Base-by-base conservation (phyloP, 2,329 filamentous ascomycete species). In the Curvularia verruculosa region DNA sequence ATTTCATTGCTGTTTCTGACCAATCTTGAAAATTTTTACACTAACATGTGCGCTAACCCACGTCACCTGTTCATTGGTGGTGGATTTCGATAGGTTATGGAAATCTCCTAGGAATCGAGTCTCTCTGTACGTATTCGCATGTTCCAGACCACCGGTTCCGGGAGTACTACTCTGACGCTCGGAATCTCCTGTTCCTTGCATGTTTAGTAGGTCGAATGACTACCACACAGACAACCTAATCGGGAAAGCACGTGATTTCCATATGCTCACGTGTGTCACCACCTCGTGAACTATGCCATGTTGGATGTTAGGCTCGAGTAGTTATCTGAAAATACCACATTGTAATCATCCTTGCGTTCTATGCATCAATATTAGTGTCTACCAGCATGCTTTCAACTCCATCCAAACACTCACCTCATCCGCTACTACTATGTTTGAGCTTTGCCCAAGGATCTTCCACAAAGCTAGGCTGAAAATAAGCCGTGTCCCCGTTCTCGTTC, bases 391-490 rank as follows among this genome's bases (percentile, higher is more conserved):
- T n/a, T 13, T 23, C 15, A 9, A 18, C 3, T 44, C 2, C 31
- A 6, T 8, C n/a, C n/a, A 12, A 18, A 18, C 21, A 34, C 49
- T 52, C 19, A 52, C 49, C n/a, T 21, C n/a, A 40, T 56, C 21
- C 10, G 10, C 49, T 49, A 1, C 18, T 36, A 19, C 31, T 37
- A 12, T 54, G 53, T 2, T 24, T 43, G 3, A 69, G 39, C 24
- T 41, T 69, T 54, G 62, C 83, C 90, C 90, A 93, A 0, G 90
- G 90, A 70, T 93, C 91, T 70, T 87, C 82, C 65, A 91, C 85
- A 59, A 88, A 90, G 56, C 81, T 83, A 0, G 85, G 83, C 56
- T 90, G 84, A 73, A 91, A 92, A 73, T 90, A 91, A 34, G 82
- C 86, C 37, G 82, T 77, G 74, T 88, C 90, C 80, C 88, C 90